Percentiles rank a stretch among this genome's conserved stretches.
Conservation (phyloP, 2,329 filamentous ascomycete species). For the Sphaceloma murrayae region DNA sequence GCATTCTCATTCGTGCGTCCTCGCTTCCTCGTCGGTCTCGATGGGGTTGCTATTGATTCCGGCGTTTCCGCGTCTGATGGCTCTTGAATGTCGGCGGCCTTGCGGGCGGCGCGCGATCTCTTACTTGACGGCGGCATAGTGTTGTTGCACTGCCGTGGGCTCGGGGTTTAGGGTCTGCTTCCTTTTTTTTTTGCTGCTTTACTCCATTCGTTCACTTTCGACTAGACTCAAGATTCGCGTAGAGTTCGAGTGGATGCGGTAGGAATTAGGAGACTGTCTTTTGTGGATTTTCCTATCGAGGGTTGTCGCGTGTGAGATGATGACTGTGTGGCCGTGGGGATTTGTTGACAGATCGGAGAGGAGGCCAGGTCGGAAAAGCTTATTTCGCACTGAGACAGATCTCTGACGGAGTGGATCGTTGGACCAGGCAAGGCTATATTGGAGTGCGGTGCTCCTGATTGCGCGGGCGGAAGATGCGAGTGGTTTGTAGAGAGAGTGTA, state of each 20-base stretch:
- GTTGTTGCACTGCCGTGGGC: constrained; percentile 10
- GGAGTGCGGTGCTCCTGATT: neutral
- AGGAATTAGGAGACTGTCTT: too few species aligned
- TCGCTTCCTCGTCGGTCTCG: constrained; percentile 38
- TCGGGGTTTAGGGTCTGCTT: constrained; percentile 2
- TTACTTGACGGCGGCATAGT: constrained; percentile 19
- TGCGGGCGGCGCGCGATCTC: constrained; percentile 18
- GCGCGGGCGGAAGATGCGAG: neutral
- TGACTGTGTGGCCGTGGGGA: constrained; percentile 13
- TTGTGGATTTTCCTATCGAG: neutral
- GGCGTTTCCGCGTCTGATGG: constrained; percentile 35
- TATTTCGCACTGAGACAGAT: constrained; percentile 16
- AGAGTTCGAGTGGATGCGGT: too few species aligned
- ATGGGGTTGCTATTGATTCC: constrained; percentile 40
- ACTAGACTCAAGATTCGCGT: too few species aligned
- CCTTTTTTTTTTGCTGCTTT: too few species aligned
- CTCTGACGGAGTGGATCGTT: constrained; percentile 9
- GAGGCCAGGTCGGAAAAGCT: constrained; percentile 14
- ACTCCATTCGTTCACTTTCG: neutral
- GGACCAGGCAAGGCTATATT: constrained; percentile 7
- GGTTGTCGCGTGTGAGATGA: constrained; percentile 15
- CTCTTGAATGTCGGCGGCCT: constrained; percentile 21
- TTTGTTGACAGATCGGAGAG: constrained; percentile 16
- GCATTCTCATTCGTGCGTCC: constrained; percentile 29
- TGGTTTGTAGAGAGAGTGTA: neutral